phyloP scores from a whole-genome alignment of 176 grass and related monocot species.

The Leersia perrieri region DNA sequence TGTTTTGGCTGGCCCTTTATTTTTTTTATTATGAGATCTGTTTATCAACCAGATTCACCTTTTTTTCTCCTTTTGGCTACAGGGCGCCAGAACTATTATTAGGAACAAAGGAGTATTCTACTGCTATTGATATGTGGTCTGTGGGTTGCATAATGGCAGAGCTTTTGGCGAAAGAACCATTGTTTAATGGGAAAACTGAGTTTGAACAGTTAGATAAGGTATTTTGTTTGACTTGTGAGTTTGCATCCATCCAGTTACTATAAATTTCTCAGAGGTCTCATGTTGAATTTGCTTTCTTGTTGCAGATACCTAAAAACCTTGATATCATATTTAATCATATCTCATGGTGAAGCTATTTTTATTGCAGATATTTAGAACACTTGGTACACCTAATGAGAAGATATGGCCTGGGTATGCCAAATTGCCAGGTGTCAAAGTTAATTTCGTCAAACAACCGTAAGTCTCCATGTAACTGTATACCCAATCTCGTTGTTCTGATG shows the following conservation, averaged over 20 bases:
- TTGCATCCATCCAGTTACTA: not conserved
- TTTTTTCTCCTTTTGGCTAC: conserved; percentile 29
- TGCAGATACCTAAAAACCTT: not conserved
- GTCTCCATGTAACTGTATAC: conserved; percentile 2
- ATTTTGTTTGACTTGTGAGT: not conserved
- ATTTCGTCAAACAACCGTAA: conserved; percentile 96
- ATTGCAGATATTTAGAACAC: conserved; percentile 93
- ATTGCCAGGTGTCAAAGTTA: conserved; percentile 83
- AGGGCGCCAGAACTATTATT: conserved; percentile 94
- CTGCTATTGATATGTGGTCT: conserved; percentile 99
- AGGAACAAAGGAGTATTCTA: conserved; percentile 95
- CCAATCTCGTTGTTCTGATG: conserved; percentile 6
- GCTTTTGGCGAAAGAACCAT: conserved; percentile 92
- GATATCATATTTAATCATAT: conserved; percentile 19
- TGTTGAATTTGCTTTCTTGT: not conserved
- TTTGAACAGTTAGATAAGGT: conserved; percentile 98
- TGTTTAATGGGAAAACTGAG: conserved; percentile 90
- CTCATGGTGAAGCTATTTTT: conserved; percentile 32
- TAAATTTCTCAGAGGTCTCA: not conserved
- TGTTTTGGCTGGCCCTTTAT: conserved; percentile 46
- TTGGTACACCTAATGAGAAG: conserved; percentile 92
- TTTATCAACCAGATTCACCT: conserved; percentile 13
- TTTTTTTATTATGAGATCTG: conserved; percentile 15
- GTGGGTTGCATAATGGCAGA: conserved; percentile 99
- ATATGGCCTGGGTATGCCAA: conserved; percentile 96